Evolutionary conservation across 1,139 yeast species (phyloP).

Genomic region (Hyphopichia pseudoburtonii): DNA sequence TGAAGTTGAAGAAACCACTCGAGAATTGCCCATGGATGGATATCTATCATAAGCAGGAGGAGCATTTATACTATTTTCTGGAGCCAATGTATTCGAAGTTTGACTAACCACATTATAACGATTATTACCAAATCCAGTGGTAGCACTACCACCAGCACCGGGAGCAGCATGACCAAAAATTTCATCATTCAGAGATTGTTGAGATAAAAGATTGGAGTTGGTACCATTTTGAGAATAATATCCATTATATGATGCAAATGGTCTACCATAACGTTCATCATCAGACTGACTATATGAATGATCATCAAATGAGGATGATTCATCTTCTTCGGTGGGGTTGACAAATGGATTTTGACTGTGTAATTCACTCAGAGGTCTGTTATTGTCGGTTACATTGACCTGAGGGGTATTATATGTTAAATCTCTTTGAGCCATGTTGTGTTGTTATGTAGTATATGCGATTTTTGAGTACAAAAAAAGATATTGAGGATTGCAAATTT

Average conservation of each 20-base stretch:
- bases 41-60: constrained; percentile 62
- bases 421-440: constrained; percentile 33
- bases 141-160: neutral
- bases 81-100: neutral
- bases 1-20: constrained; percentile 48
- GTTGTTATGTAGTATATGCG: too few relatives aligned
- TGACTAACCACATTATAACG: neutral
- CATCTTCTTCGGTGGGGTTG: constrained; percentile 23
- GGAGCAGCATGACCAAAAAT: neutral
- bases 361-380: neutral
- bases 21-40: constrained; percentile 49
- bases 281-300: constrained; percentile 19
- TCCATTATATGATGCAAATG: constrained; percentile 44
- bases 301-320: constrained; percentile 23
- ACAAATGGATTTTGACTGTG: constrained; percentile 24
- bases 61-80: constrained; percentile 9
- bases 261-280: constrained; percentile 35
- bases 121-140: neutral
- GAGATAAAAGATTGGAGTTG: constrained; percentile 37
- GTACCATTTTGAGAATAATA: constrained; percentile 41
- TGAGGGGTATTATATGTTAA: constrained; percentile 31
- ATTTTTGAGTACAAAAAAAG: too few relatives aligned
- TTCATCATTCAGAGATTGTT: constrained; percentile 22
- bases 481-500: too few relatives aligned
- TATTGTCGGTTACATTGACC: constrained; percentile 2